A percentile compares a stretch with the other conserved stretches of the same genome.
Conservation (phyloP, 768 basidiomycete species). For the Cystobasidium tubakii region DNA sequence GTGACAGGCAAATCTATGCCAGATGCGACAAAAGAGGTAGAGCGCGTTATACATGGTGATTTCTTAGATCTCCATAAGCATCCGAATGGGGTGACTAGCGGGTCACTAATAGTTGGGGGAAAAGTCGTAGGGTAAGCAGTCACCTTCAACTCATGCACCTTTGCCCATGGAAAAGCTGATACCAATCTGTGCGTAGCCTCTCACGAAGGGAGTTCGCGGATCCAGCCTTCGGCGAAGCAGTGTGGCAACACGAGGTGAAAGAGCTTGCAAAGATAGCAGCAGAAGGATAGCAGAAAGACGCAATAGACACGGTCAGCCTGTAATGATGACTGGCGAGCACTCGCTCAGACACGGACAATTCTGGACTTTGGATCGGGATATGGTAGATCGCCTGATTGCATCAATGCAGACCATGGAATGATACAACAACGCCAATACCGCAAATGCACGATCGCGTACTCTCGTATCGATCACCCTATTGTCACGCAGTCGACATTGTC, state of each 20-base stretch:
- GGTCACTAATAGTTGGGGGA: constrained; percentile 1
- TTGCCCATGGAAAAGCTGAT: background rate
- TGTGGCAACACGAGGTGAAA: background rate
- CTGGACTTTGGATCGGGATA: too few species aligned
- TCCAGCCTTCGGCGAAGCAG: background rate
- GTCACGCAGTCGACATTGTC: background rate
- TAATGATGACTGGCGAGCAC: too few species aligned
- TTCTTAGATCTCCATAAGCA: constrained; percentile 4
- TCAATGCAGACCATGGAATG: too few species aligned
- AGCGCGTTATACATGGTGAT: constrained; percentile 24
- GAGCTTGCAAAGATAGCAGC: background rate
- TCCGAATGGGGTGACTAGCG: background rate
- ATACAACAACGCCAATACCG: too few species aligned
- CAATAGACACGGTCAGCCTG: background rate
- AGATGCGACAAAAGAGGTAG: constrained; percentile 31
- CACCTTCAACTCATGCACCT: background rate
- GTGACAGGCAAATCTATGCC: constrained; percentile 38
- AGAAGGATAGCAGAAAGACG: background rate
- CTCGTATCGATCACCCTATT: too few species aligned
- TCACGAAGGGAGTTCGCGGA: constrained; percentile 23
- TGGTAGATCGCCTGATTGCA: too few species aligned
- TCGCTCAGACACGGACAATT: background rate
- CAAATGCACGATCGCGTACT: too few species aligned
- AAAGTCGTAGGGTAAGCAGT: background rate
- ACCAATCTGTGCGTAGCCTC: background rate